Conservation (phyloP, 345 rosid species). For the Carallia brachiata region DNA sequence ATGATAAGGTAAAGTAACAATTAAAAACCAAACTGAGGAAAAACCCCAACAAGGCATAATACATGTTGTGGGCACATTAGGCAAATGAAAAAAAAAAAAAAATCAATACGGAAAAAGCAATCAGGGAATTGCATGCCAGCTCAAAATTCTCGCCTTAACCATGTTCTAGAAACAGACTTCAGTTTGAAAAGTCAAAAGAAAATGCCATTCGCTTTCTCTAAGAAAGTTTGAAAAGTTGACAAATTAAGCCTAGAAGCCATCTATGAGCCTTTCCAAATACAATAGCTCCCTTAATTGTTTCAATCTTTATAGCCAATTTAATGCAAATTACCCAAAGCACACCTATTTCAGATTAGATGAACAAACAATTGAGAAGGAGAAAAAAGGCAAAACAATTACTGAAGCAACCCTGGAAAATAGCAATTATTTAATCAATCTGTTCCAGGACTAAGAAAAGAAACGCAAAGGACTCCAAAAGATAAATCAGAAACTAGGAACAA, state of each 20-base stretch:
- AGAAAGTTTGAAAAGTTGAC: not conserved
- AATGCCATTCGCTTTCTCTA: not conserved
- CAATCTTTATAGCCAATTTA: not conserved
- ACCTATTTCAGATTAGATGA: not conserved
- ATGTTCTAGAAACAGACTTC: not conserved
- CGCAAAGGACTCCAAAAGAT: not conserved
- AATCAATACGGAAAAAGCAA: not conserved
- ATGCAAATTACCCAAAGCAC: not conserved
- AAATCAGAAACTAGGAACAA: not conserved
- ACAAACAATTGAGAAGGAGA: too few relatives aligned
- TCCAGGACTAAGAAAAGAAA: not conserved
- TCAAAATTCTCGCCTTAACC: too few relatives aligned
- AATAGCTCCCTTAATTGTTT: not conserved
- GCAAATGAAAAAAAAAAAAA: not conserved
- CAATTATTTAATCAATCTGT: not conserved
- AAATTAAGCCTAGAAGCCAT: not conserved
- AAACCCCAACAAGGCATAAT: not conserved
- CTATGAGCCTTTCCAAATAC: too few relatives aligned
- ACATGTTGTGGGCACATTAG: too few relatives aligned
- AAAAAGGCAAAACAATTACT: too few relatives aligned
- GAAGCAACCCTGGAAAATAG: too few relatives aligned
- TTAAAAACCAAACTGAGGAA: constrained; percentile 16
- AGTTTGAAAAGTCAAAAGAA: not conserved
- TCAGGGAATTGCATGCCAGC: not conserved
- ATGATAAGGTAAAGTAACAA: constrained; percentile 22